Evolutionary conservation across 1,284 basidiomycete genomes (phyloP), one percentile per base, ranked within the genome.

Genomic region (Sporisorium iseilematis-ciliati): DNA sequence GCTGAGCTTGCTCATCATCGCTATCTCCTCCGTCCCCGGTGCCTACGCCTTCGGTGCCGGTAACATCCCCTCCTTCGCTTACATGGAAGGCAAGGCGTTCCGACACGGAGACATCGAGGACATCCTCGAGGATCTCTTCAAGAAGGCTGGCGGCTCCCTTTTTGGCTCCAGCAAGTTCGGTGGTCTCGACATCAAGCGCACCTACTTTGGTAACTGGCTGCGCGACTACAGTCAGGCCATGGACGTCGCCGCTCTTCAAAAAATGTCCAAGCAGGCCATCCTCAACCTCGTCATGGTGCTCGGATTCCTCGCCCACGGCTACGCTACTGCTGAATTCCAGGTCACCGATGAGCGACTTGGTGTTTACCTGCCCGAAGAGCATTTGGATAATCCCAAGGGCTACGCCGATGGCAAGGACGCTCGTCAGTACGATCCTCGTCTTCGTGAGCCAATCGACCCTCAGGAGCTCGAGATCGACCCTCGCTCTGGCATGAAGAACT

Each of bases 401-500:
- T 84, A 85, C 60, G 77, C 93, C 91, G 91, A 91, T n/a, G 91
- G 92, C 20, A 91, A 95, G 86, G 93, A 85, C 54, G 75, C 95
- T 0, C 88, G 92, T 49, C 88, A 89, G 76, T 93, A 91, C 78
- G 90, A 97, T 79, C 89, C 89, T 2, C 90, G 91, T 58, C 89
- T 94, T 45, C 89, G 93, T 52, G 91, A 91, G 18, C 93, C 92
- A 2, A 90, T 94, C 51, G 85, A 90, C 63, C 92, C 92, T 0
- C 87, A 89, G 46, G 95, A 97, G 84, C 88, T 97, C 7, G 92
- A 95, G 79, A 89, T 97, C 23, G 95, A 97, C 84, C 90, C 90
- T 1, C 87, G 89, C 11, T 93, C 92, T 0, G 95, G 94, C 6
- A 96, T 97, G 94, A 97, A 97, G 88, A 95, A 95, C 82, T 97